Evolutionary conservation across 352 stramenopile genomes (phyloP).

Genomic region (Phytophthora macrochlamydospora): DNA sequence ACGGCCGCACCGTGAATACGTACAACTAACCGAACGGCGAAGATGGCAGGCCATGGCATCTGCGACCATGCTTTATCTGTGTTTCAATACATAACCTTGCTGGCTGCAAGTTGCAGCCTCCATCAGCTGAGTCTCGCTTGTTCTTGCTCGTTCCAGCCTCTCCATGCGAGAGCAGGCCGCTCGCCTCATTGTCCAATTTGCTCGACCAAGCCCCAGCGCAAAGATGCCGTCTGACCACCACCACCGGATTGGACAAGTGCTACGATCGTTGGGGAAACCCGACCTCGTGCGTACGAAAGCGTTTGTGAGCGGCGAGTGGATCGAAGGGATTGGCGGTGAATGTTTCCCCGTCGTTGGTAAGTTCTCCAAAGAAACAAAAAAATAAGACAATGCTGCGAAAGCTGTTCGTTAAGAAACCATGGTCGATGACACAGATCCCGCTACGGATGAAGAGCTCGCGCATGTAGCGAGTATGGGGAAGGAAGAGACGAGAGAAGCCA

Average conservation of each 20-base stretch:
- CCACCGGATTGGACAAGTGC: slow-evolving; percentile 5
- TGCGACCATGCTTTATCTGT: no score
- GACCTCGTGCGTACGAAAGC: slow-evolving; percentile 61
- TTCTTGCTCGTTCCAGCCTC: neutral
- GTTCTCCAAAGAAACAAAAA: neutral
- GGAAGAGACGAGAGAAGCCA: slow-evolving; percentile 58
- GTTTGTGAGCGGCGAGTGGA: slow-evolving; percentile 67
- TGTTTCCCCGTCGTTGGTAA: slow-evolving; percentile 52
- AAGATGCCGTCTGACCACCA: neutral
- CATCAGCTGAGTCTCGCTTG: neutral
- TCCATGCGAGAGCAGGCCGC: neutral
- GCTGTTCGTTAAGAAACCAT: no score
- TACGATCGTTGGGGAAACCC: slow-evolving; percentile 37
- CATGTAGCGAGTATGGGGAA: slow-evolving; percentile 60
- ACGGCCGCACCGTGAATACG: slow-evolving; percentile 26
- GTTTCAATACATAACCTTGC: no score
- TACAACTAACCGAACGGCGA: slow-evolving; percentile 24
- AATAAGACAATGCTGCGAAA: neutral
- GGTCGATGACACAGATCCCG: slow-evolving; percentile 34
- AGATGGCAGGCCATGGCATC: neutral
- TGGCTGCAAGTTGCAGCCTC: no score
- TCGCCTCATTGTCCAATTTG: slow-evolving; percentile 10
- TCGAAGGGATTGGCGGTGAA: slow-evolving; percentile 39
- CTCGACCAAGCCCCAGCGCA: slow-evolving; percentile 13
- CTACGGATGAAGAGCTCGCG: slow-evolving; percentile 57